phyloP scores from a whole-genome alignment of 164 flowering plant genomes.

The Euptelea pleiosperma region DNA sequence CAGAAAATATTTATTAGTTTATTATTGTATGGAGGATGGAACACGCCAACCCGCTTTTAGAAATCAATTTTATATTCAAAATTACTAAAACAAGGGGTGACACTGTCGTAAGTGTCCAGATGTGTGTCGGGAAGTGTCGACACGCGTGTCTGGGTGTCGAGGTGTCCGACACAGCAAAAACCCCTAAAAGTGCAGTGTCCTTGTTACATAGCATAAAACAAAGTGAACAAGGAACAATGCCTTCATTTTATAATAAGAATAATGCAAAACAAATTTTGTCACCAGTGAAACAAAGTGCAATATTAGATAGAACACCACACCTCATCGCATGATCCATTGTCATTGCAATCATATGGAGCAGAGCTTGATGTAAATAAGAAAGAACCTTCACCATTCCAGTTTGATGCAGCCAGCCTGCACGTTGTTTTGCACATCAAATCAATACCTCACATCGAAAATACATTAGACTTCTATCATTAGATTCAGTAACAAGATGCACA shows the following conservation, averaged over 20 bases:
- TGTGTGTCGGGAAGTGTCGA: too few relatives aligned
- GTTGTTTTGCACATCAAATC: background rate
- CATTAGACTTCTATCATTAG: background rate
- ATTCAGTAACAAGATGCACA: background rate
- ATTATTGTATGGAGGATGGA: too few relatives aligned
- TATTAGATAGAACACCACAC: slow-evolving; percentile 58
- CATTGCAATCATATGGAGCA: slow-evolving; percentile 77
- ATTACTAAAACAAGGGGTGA: too few relatives aligned
- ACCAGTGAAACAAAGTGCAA: slow-evolving; percentile 1
- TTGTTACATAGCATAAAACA: too few relatives aligned
- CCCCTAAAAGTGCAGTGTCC: too few relatives aligned
- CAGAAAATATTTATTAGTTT: too few relatives aligned
- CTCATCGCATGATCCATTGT: slow-evolving; percentile 90
- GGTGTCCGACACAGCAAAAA: too few relatives aligned
- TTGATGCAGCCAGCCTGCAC: slow-evolving; percentile 70
- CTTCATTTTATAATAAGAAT: background rate
- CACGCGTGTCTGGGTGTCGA: too few relatives aligned
- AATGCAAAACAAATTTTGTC: background rate
- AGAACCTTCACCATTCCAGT: slow-evolving; percentile 88
- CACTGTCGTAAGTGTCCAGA: too few relatives aligned
- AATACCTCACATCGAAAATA: background rate
- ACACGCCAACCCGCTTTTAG: too few relatives aligned
- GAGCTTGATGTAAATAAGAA: slow-evolving; percentile 92
- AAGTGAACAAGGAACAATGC: too few relatives aligned
- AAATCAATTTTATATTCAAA: too few relatives aligned